phyloP scores from a whole-genome alignment of 2,329 filamentous ascomycete genomes.

The Talaromyces sp. region DNA sequence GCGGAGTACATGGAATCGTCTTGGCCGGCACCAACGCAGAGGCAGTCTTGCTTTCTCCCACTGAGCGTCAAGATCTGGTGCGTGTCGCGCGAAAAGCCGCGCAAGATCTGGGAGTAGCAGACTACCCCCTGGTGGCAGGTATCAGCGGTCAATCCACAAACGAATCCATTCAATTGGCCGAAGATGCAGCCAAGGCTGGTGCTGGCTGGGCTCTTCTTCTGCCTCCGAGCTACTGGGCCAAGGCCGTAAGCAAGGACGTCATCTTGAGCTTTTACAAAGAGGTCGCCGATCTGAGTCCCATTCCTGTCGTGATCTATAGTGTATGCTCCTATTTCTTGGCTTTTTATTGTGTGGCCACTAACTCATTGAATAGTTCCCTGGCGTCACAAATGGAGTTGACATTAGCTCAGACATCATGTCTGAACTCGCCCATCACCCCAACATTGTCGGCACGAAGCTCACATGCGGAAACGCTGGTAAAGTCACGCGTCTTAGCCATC shows the following conservation, averaged over 20 bases:
- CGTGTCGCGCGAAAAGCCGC: constrained; percentile 36
- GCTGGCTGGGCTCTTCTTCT: constrained; percentile 56
- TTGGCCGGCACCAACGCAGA: constrained; percentile 47
- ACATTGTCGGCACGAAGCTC: constrained; percentile 57
- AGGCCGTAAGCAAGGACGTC: constrained; percentile 35
- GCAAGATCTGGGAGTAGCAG: constrained; percentile 12
- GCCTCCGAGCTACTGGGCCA: constrained; percentile 55
- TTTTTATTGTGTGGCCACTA: neutral
- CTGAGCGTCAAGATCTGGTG: constrained; percentile 47
- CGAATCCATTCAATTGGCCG: constrained; percentile 56
- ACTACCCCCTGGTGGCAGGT: constrained; percentile 56
- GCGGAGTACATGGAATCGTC: constrained; percentile 44
- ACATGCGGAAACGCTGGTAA: constrained; percentile 47
- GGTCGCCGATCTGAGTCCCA: constrained; percentile 38
- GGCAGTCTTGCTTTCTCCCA: constrained; percentile 44
- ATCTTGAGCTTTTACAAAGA: constrained; percentile 5
- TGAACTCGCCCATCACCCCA: constrained; percentile 41
- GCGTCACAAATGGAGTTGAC: constrained; percentile 58
- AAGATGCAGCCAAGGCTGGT: constrained; percentile 29
- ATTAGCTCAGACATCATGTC: constrained; percentile 56
- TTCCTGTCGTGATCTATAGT: constrained; percentile 58
- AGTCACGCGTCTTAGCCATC: constrained; percentile 22
- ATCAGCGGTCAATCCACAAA: constrained; percentile 65
- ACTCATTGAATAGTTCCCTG: constrained; percentile 42
- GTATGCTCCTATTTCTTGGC: neutral